Base-by-base conservation (phyloP, 805 yeast species). In the Cyberlindnera mississippiensis region DNA sequence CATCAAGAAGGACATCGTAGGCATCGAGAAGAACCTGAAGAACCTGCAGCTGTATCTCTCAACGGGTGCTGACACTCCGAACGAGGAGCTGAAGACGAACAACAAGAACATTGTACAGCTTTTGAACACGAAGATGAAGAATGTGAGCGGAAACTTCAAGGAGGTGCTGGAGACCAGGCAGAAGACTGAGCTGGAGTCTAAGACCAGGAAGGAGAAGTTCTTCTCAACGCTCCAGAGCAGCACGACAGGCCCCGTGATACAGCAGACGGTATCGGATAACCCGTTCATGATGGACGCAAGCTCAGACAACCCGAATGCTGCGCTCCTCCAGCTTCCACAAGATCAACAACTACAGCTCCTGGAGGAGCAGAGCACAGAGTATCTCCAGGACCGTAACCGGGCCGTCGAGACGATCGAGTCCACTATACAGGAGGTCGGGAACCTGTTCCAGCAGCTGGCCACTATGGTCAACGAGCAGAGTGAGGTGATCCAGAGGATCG, bases 391-490 rank as follows among this genome's bases (percentile, higher is more conserved):
- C 52, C 75, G 99, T 56, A 82, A 81, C 54, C 63, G 81, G 35
- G 99, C 99, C 0, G 96, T 93, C 38, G 98, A 91, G 59, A 87
- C 97, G 0, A 93, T 93, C 38, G 99, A 93, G 61, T 76, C 88
- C n/a, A 93, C 99, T 0, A 93, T 93, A 47, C 91, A 91, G 57
- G 98, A 93, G 63, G 96, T 93, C 37, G 99, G 99, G 33, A 84
- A 85, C 37, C 72, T 93, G 46, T 93, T 93, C 67, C 91, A 86
- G 55, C 99, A 93, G 64, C 72, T 93, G 54, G 96, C 98, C 5
- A 84, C 95, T 1, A 91, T 93, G 98, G 97, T 93, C 7, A 89
- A 86, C 48, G 98, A 93, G 62, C 99, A 93, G 65, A 91, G 98
- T 31, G 99, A 93, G 55, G 85, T 85, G 13, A 91, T 93, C 43